These are phyloP conservation scores for Xylaria longipes DNA, from an alignment of 495 filamentous ascomycete species.

Conservation along the genomic window DNA sequence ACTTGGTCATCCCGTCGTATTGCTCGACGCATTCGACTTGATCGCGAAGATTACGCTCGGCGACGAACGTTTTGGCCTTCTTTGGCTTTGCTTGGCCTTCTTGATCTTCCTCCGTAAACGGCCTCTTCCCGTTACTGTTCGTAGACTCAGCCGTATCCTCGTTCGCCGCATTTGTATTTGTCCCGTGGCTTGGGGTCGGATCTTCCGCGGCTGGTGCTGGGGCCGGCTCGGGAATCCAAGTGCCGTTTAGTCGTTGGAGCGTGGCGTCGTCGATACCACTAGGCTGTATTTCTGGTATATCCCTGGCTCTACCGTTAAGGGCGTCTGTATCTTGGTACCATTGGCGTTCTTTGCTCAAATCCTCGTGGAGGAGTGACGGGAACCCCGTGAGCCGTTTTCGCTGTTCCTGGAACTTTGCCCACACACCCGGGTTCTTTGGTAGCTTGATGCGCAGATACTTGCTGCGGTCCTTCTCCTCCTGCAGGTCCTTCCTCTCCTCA, in stretches of 20 bases:
- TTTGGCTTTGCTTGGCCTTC: not conserved
- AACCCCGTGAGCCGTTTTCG: not conserved
- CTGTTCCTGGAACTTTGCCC: not conserved
- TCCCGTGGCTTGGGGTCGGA: not conserved
- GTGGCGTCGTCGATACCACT: not conserved
- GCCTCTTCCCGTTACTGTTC: constrained; percentile 1
- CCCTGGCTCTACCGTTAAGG: not conserved
- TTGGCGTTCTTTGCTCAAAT: constrained; percentile 9
- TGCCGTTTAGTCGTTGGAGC: not conserved
- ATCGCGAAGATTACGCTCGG: not conserved
- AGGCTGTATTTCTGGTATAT: not conserved
- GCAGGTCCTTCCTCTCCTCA: not conserved
- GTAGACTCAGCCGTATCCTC: not conserved
- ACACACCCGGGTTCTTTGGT: not conserved
- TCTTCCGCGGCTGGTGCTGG: not conserved
- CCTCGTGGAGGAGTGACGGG: not conserved
- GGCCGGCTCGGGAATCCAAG: not conserved
- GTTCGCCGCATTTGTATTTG: not conserved
- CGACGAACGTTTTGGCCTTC: not conserved
- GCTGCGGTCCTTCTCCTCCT: not conserved
- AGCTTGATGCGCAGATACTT: constrained; percentile 4
- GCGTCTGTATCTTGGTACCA: constrained; percentile 16
- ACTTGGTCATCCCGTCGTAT: constrained; percentile 15
- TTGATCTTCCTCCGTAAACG: not conserved
- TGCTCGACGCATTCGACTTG: constrained; percentile 12